Base-by-base conservation (phyloP, 805 yeast species). In the Yueomyces sp. region DNA sequence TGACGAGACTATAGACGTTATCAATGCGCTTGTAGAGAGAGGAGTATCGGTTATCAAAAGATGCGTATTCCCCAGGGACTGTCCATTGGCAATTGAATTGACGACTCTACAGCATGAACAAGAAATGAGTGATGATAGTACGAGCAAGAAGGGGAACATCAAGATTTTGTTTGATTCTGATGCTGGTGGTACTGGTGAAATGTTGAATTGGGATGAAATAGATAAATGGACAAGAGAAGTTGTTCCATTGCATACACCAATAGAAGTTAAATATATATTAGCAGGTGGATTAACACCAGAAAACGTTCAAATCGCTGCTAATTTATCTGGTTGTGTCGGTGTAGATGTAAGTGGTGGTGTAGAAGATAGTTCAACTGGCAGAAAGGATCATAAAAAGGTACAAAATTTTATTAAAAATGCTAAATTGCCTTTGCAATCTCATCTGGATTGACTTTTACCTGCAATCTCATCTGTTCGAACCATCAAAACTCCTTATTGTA, bases 261-360 rank as follows among this genome's bases (percentile, higher is more conserved):
- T 19, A 19, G 19, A 19, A 19, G 40, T 47, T 5, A 56, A 67
- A 39, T 85, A 72, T 53, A 55, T 92, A 0, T 66, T 92, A 29
- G 97, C 97, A 0, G 98, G 98, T 4, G 98, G 98, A 0, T 68
- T 92, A 45, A 79, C 70, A 0, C 85, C 92, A 0, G 77, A 70
- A 1, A 92, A 88, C 52, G 85, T 92, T 4, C 45, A 46, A 0
- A 57, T 59, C 2, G 94, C 94, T 0, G 59, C 73, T 9, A 50
- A 56, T 0, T 41, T 60, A 28, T 45, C 49, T 9, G 90, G 92
- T 28, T 77, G 84, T n/a, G 56, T 79, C 36, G 97, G 96, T 3
- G 90, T 84, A 28, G 98, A 90, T 63, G 97, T 92, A 5, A 81
- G 95, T 54, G 87, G 96, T 7, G 98, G 98, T 1, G 95, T 88